phyloP scores from a whole-genome alignment of 2,329 filamentous ascomycete species.

The Aspergillus fumigatus region DNA sequence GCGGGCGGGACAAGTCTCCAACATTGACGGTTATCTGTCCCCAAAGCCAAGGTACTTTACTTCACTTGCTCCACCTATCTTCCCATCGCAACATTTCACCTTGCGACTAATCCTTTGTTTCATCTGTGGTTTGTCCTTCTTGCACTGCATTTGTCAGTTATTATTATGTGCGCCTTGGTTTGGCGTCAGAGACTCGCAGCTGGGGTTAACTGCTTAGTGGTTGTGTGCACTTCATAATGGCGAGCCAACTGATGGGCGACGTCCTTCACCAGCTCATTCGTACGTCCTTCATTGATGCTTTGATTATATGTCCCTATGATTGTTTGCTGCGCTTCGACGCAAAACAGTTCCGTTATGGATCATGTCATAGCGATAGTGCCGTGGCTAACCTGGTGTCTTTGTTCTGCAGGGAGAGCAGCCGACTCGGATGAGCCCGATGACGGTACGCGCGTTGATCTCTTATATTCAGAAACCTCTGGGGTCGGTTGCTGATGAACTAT shows the following conservation, averaged over 20 bases:
- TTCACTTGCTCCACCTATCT: background rate
- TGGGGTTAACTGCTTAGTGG: slow-evolving; percentile 29
- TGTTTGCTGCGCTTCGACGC: background rate
- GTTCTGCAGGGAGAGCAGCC: slow-evolving; percentile 29
- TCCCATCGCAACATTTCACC: background rate
- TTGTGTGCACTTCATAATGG: slow-evolving; percentile 29
- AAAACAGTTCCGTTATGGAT: background rate
- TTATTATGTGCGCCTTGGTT: slow-evolving; percentile 36
- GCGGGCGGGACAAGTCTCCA: background rate
- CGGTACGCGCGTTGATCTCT: slow-evolving; percentile 26
- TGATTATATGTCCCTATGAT: background rate
- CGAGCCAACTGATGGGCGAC: slow-evolving; percentile 32
- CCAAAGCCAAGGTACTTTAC: background rate
- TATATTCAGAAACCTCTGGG: slow-evolving; percentile 3
- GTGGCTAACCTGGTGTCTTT: slow-evolving; percentile 16
- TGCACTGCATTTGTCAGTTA: slow-evolving; percentile 10
- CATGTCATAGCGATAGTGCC: background rate
- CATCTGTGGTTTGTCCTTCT: background rate
- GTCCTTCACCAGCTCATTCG: slow-evolving; percentile 32
- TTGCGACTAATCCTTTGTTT: background rate
- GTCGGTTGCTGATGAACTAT: slow-evolving; percentile 19
- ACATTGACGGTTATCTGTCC: background rate
- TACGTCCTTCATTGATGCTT: slow-evolving; percentile 20
- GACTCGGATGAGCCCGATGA: slow-evolving; percentile 36
- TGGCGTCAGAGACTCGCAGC: slow-evolving; percentile 29